Evolutionary conservation across 2,329 filamentous ascomycete species (phyloP).

Genomic region (Teratosphaeria zuluensis): DNA sequence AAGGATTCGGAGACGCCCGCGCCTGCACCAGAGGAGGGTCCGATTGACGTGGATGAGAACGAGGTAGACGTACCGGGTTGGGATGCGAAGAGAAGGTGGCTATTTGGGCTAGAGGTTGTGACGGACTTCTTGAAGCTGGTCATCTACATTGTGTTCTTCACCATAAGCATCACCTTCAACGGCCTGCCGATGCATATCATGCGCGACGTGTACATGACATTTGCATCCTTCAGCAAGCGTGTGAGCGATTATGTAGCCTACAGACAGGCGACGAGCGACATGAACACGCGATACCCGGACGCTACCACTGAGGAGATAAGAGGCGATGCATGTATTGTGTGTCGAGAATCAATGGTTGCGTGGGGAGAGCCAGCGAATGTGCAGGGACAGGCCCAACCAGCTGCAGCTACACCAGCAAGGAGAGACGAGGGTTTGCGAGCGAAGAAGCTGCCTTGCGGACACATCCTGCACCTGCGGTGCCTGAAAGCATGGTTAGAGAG

Average conservation of each 20-base stretch:
- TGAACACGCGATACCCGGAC: slow-evolving; percentile 84
- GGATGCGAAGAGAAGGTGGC: slow-evolving; percentile 90
- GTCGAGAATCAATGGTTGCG: slow-evolving; percentile 85
- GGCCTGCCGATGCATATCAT: slow-evolving; percentile 95
- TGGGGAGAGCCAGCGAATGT: slow-evolving; percentile 48
- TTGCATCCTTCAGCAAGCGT: slow-evolving; percentile 80
- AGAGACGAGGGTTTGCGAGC: slow-evolving; percentile 75
- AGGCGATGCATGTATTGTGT: slow-evolving; percentile 93
- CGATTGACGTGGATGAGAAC: slow-evolving; percentile 70
- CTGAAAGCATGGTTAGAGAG: slow-evolving; percentile 94
- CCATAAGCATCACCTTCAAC: slow-evolving; percentile 86
- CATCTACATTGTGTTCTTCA: slow-evolving; percentile 86
- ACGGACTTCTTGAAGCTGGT: slow-evolving; percentile 81
- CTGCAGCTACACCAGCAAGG: slow-evolving; percentile 25
- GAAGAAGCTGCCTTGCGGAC: slow-evolving; percentile 93
- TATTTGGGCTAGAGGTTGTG: slow-evolving; percentile 73
- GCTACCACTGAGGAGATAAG: slow-evolving; percentile 77
- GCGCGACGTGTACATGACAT: slow-evolving; percentile 87
- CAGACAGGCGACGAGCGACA: slow-evolving; percentile 81
- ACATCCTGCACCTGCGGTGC: slow-evolving; percentile 89
- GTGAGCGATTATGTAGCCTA: slow-evolving; percentile 85
- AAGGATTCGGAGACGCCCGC: slow-evolving; percentile 27
- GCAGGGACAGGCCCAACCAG: slow-evolving; percentile 21
- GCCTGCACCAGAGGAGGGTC: slow-evolving; percentile 44
- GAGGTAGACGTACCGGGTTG: slow-evolving; percentile 92